These are phyloP conservation scores for Pyricularia sp. DNA, from an alignment of 2,329 filamentous ascomycete genomes.

Conservation along the genomic window DNA sequence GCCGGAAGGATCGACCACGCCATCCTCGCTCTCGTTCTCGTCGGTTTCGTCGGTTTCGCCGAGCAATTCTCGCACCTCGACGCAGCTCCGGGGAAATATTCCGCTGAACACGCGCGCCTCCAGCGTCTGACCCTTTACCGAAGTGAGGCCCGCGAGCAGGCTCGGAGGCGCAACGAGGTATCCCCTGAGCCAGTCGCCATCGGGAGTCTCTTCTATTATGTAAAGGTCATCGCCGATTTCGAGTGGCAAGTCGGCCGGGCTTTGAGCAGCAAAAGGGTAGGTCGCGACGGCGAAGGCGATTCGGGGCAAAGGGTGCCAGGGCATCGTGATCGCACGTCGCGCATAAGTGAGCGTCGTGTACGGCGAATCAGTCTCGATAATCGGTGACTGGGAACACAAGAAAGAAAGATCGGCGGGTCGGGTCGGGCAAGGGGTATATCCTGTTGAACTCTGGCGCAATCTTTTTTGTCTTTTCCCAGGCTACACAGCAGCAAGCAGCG, in stretches of 20 bases:
- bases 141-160: constrained; percentile 82
- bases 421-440: background rate
- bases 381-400: background rate
- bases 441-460: background rate
- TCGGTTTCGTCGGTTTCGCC: constrained; percentile 57
- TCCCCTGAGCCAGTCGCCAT: constrained; percentile 88
- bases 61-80: constrained; percentile 87
- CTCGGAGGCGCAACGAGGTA: constrained; percentile 94
- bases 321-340: constrained; percentile 48
- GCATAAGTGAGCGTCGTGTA: background rate
- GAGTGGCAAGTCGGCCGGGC: constrained; percentile 84
- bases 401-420: background rate
- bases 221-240: constrained; percentile 98
- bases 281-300: constrained; percentile 97
- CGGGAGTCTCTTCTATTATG: constrained; percentile 92
- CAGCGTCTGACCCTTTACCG: constrained; percentile 82
- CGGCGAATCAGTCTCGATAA: background rate
- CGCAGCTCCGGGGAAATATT: constrained; percentile 90
- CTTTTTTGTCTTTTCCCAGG: background rate
- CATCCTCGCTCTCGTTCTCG: constrained; percentile 30
- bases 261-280: constrained; percentile 82
- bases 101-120: constrained; percentile 97
- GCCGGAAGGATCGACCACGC: constrained; percentile 18
- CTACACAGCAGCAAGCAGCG: background rate
- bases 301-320: constrained; percentile 92